phyloP scores from a whole-genome alignment of 352 stramenopile genomes.

The Phytopythium delawarense region DNA sequence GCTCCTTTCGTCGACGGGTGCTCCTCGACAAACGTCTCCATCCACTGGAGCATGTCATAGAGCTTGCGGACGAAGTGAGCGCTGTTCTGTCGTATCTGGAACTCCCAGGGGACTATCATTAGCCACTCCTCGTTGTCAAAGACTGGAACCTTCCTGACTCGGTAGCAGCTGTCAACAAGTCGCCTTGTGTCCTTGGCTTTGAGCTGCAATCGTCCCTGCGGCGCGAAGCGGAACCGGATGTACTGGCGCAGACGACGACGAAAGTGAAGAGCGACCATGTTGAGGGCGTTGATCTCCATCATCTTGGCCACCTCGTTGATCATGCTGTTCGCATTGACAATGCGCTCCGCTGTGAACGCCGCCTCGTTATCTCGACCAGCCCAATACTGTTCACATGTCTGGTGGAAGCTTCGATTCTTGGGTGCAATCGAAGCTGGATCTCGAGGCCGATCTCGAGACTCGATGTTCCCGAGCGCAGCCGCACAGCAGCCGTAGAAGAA shows the following conservation, averaged over 20 bases:
- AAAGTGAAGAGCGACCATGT: conserved; percentile 1
- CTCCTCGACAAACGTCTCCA: conserved; percentile 4
- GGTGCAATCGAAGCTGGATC: neutral
- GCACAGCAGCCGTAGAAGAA: conserved; percentile 13
- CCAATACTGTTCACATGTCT: neutral
- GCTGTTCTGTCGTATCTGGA: conserved; percentile 1
- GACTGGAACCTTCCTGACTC: neutral
- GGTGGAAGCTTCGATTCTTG: neutral
- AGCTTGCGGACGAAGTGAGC: conserved; percentile 6
- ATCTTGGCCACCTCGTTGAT: neutral
- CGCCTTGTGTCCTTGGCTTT: neutral
- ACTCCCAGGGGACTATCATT: conserved; percentile 9
- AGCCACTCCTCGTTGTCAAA: no score
- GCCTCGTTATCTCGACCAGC: neutral
- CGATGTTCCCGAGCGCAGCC: neutral
- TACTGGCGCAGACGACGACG: conserved; percentile 5
- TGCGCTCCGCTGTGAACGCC: neutral
- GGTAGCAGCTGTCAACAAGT: conserved; percentile 7
- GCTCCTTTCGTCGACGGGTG: conserved; percentile 7
- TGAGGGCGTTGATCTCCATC: neutral
- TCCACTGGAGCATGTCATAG: conserved; percentile 1
- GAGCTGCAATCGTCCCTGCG: neutral
- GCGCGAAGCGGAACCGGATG: conserved; percentile 1
- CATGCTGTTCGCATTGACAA: neutral
- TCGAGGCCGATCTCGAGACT: neutral